These are phyloP conservation scores for Elsinoe australis DNA, from an alignment of 2,329 filamentous ascomycete species.

Conservation along the genomic window DNA sequence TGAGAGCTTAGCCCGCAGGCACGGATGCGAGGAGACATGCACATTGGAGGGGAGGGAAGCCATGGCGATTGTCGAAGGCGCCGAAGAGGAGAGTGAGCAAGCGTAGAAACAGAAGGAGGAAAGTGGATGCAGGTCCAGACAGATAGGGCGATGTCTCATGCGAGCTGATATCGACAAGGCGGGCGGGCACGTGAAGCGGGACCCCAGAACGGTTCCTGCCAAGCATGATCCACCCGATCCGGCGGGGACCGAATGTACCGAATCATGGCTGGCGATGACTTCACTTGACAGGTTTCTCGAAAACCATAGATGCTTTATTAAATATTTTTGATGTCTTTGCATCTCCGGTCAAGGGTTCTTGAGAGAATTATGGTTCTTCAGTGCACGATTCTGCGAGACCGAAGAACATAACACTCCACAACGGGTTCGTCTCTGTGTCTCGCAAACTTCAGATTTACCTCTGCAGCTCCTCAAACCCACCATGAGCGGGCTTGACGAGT, in stretches of 20 bases:
- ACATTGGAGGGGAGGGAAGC: constrained; percentile 46
- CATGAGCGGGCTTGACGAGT: constrained; percentile 18
- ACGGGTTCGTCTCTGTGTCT: too few species aligned
- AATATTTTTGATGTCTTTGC: too few species aligned
- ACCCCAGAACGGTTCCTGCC: too few species aligned
- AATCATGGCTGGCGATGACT: neutral
- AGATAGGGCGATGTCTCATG: constrained; percentile 3
- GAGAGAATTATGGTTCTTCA: too few species aligned
- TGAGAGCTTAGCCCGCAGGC: constrained; percentile 78
- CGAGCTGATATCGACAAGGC: constrained; percentile 7
- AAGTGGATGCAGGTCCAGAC: neutral
- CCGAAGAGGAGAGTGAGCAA: neutral
- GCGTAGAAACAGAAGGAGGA: neutral
- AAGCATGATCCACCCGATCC: too few species aligned
- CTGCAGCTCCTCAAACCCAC: too few species aligned
- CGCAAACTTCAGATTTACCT: too few species aligned
- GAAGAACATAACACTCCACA: too few species aligned
- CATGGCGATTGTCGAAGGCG: constrained; percentile 23
- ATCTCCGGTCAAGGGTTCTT: too few species aligned
- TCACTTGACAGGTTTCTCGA: constrained; percentile 1
- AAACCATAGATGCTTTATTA: too few species aligned
- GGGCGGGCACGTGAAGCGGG: neutral
- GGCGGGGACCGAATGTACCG: too few species aligned
- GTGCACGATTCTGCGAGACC: too few species aligned
- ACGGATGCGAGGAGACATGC: constrained; percentile 79